Conservation (phyloP, 768 basidiomycete species). For the Rhizopogon vinicolor region DNA sequence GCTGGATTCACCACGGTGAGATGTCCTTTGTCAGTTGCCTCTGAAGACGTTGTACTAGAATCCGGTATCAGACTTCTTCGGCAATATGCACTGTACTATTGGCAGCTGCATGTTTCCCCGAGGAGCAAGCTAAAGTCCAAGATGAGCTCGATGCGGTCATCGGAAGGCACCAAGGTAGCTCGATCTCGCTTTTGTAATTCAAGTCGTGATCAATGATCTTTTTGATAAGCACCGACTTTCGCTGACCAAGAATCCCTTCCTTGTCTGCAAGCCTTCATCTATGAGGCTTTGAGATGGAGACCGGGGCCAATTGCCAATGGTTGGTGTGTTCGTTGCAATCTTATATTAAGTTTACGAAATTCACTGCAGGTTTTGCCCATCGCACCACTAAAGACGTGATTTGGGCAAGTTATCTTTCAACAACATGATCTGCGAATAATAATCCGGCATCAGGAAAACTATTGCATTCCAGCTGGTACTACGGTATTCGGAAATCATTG, state of each 20-base stretch:
- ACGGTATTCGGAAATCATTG: too few species aligned
- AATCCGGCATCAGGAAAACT: too few species aligned
- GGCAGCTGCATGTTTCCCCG: too few species aligned
- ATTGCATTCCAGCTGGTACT: too few species aligned
- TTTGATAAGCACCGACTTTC: conserved; percentile 25
- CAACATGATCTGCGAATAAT: too few species aligned
- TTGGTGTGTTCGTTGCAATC: not conserved
- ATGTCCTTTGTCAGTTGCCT: not conserved
- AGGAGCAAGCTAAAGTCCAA: conserved; percentile 27
- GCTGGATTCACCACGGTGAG: conserved; percentile 50
- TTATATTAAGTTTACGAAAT: not conserved
- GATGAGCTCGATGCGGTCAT: conserved; percentile 45
- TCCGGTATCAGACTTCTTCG: conserved; percentile 33
- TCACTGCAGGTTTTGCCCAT: conserved; percentile 50
- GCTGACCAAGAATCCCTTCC: conserved; percentile 22
- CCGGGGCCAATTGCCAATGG: conserved; percentile 16
- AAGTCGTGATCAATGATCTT: not conserved
- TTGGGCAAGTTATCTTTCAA: conserved; percentile 24
- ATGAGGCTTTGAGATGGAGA: conserved; percentile 21
- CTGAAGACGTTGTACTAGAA: too few species aligned
- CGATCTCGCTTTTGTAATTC: not conserved
- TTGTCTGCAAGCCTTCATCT: conserved; percentile 12
- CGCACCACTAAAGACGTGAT: conserved; percentile 54
- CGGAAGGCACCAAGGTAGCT: conserved; percentile 24
- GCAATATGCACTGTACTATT: conserved; percentile 37